phyloP scores from a whole-genome alignment of 495 filamentous ascomycete genomes.

The Neurospora tetraspora region DNA sequence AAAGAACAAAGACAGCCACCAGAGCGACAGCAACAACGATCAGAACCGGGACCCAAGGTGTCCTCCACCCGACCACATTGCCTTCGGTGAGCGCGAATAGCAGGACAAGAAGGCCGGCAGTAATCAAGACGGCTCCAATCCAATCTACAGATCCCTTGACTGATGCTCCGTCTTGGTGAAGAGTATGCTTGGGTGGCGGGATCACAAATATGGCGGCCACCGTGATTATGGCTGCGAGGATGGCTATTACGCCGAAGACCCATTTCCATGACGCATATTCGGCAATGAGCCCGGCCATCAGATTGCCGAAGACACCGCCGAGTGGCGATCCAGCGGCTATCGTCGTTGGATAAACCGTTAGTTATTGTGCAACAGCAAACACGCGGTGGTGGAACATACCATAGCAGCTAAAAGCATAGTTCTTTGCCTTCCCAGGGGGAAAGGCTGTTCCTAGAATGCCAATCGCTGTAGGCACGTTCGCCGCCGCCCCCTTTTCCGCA shows the following conservation, averaged over 20 bases:
- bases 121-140: constrained; percentile 52
- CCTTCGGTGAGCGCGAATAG: constrained; percentile 56
- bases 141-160: constrained; percentile 46
- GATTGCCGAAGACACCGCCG: constrained; percentile 45
- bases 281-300: constrained; percentile 43
- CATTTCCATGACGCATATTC: constrained; percentile 50
- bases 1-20: constrained; percentile 48
- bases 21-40: constrained; percentile 53
- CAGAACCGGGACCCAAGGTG: constrained; percentile 53
- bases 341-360: not conserved
- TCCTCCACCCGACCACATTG: constrained; percentile 57
- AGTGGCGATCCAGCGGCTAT: constrained; percentile 47
- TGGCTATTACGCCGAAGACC: constrained; percentile 56
- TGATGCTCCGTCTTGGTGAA: constrained; percentile 15
- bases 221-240: constrained; percentile 51
- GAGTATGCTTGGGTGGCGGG: constrained; percentile 39
- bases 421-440: constrained; percentile 51
- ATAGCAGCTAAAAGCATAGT: constrained; percentile 48
- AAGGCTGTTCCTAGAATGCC: constrained; percentile 54
- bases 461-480: constrained; percentile 55
- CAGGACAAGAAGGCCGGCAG: constrained; percentile 50
- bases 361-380: not conserved
- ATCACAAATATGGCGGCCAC: constrained; percentile 54
- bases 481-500: constrained; percentile 47
- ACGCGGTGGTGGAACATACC: constrained; percentile 13